phyloP scores from a whole-genome alignment of 2,329 filamentous ascomycete genomes.

The Fusarium buxicola region DNA sequence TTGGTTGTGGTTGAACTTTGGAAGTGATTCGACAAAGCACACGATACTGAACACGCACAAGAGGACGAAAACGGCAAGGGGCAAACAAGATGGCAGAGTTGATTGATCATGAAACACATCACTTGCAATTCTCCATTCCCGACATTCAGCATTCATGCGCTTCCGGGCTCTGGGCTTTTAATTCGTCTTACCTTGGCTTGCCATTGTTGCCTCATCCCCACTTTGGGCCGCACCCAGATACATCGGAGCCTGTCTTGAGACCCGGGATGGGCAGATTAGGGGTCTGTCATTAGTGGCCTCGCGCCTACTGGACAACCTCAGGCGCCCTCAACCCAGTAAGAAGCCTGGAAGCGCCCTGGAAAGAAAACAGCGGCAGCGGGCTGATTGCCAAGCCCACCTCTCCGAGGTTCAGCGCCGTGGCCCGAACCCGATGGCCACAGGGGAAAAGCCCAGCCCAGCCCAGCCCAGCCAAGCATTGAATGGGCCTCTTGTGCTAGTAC shows the following conservation, averaged over 20 bases:
- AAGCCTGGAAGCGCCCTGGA: conserved; percentile 7
- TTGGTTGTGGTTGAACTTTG: neutral
- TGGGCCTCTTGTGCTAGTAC: conserved; percentile 8
- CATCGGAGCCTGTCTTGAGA: too few species aligned
- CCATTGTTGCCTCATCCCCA: conserved; percentile 39
- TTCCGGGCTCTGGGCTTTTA: conserved; percentile 13
- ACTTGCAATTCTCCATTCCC: neutral
- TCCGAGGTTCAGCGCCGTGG: neutral
- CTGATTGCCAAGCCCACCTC: conserved; percentile 1
- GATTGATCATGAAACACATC: conserved; percentile 35
- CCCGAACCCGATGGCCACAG: neutral
- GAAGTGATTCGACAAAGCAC: conserved; percentile 17
- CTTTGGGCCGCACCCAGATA: conserved; percentile 39
- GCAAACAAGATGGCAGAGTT: conserved; percentile 10
- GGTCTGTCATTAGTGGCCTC: neutral
- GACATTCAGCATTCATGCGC: conserved; percentile 21
- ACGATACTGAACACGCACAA: conserved; percentile 19
- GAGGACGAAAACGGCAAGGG: conserved; percentile 1
- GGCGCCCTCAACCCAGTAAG: conserved; percentile 7
- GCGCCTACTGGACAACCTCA: conserved; percentile 15
- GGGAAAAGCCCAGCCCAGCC: conserved; percentile 4
- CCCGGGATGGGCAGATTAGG: too few species aligned
- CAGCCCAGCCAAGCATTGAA: conserved; percentile 6
- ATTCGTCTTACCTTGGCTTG: conserved; percentile 27
- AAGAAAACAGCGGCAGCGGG: neutral